These are phyloP conservation scores for Abortiporus biennis DNA, from an alignment of 1,284 basidiomycete genomes.

Conservation along the genomic window DNA sequence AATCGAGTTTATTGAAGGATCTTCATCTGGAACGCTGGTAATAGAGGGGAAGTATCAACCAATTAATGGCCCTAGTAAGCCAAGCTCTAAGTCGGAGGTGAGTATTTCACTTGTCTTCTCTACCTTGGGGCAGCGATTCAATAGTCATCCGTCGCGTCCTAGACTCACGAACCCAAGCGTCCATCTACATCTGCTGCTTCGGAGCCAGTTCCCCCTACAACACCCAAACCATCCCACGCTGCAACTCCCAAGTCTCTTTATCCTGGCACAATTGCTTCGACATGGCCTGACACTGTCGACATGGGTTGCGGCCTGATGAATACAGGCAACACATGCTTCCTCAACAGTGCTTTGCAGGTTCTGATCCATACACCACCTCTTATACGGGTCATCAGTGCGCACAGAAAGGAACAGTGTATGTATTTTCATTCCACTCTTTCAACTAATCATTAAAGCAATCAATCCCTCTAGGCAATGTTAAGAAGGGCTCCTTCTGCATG, in stretches of 20 bases:
- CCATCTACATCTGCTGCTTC: neutral
- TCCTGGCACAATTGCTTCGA: constrained; percentile 45
- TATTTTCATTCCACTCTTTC: too few relatives aligned
- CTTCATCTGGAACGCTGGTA: constrained; percentile 63
- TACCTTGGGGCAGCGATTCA: neutral
- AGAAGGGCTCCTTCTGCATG: constrained; percentile 65
- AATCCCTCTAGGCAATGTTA: constrained; percentile 44
- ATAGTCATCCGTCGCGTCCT: neutral
- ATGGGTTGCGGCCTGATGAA: constrained; percentile 77
- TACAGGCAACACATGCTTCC: constrained; percentile 95
- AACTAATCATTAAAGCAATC: too few relatives aligned
- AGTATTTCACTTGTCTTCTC: constrained; percentile 17
- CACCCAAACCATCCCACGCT: constrained; percentile 7
- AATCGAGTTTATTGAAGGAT: constrained; percentile 77
- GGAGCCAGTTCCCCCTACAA: neutral
- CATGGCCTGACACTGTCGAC: constrained; percentile 43
- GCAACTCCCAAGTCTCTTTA: constrained; percentile 30
- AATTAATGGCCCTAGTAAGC: constrained; percentile 55
- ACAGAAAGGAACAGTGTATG: constrained; percentile 32
- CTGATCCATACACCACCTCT: constrained; percentile 92
- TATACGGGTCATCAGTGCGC: constrained; percentile 59
- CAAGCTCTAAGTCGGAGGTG: constrained; percentile 29
- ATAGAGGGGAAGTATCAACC: constrained; percentile 72
- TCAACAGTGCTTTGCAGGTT: constrained; percentile 94
- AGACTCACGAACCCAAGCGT: too few relatives aligned